These are phyloP conservation scores for Rhinocladiella similis DNA, from an alignment of 2,329 filamentous ascomycete genomes.

Conservation along the genomic window DNA sequence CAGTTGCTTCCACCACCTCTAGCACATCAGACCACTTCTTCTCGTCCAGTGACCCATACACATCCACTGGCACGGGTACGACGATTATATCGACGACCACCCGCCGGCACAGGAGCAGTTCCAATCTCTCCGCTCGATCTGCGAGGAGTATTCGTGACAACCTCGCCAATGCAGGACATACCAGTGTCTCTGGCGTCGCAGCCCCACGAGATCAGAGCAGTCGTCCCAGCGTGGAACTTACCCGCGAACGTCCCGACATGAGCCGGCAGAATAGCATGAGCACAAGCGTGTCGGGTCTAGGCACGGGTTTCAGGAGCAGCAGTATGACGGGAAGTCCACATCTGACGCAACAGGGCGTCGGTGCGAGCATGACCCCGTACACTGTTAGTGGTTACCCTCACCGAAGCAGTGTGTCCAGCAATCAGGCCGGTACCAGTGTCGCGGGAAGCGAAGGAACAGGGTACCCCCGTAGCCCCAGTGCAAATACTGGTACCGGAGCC, in stretches of 20 bases:
- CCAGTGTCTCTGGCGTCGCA: conserved; percentile 43
- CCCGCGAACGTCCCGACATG: conserved; percentile 27
- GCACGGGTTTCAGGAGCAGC: not conserved
- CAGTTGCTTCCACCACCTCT: conserved; percentile 62
- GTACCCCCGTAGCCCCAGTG: conserved; percentile 30
- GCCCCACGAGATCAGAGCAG: conserved; percentile 40
- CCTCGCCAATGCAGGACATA: conserved; percentile 25
- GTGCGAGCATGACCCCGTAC: conserved; percentile 1
- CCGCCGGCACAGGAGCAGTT: conserved; percentile 58
- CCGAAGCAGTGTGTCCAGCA: conserved; percentile 22
- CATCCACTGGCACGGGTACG: conserved; percentile 44
- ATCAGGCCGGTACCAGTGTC: not conserved
- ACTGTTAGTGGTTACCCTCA: conserved; percentile 13
- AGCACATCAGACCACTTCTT: conserved; percentile 52
- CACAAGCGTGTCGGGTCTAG: not conserved
- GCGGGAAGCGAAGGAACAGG: conserved; percentile 4
- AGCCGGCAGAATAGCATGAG: conserved; percentile 39
- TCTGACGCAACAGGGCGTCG: not conserved
- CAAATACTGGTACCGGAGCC: conserved; percentile 22
- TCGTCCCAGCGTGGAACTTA: conserved; percentile 3
- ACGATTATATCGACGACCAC: conserved; percentile 54
- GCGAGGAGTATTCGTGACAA: conserved; percentile 32
- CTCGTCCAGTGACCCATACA: conserved; percentile 35
- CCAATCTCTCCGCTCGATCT: conserved; percentile 51
- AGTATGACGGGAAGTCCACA: not conserved